Evolutionary conservation across 148 eudicot species (phyloP), one percentile per base, ranked within the genome.

Genomic region (Cornus suecica): DNA sequence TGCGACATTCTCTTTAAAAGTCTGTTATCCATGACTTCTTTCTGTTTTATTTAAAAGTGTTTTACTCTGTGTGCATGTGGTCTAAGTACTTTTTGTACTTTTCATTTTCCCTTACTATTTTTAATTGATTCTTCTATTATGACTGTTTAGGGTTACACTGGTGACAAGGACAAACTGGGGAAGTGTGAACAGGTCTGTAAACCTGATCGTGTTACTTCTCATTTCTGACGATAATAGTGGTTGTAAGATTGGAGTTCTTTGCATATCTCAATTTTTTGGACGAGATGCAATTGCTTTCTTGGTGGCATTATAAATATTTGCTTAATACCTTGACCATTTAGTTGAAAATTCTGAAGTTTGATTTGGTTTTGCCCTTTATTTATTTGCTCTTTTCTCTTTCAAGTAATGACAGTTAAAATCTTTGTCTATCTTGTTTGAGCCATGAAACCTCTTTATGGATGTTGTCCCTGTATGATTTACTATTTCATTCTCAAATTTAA

Each of bases 141-240:
- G 34, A 64, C 48, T 72, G 67, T 70, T 32, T 82, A 94, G 98
- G 80, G 78, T 74, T 92, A 92, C 87, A 82, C 92, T 22, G 98
- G 98, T 68, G 94, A 94, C 78, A 85, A 68, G 78, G 89, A 87
- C 82, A 90, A 80, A 73, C 86, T 94, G 73, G 98, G 98, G 60
- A 94, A 92, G 83, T 94, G 98, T 77, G 98, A 94, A 82, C 97
- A 90, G 98, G 98, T 94, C 37, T 68, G 87, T 79, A 37, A 74
- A 67, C 64, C 30, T n/a, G 15, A 52, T 60, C 67, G 42, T 65
- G 42, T 37, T 6, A 37, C 42, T 37, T 37, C 22, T 61, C 4
- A 29, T 71, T 65, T 45, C 8, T 23, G 52, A 71, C 16, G 29
- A 22, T 20, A 25, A 26, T 66, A 54, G 20, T 58, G 41, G 2